Evolutionary conservation across 2,329 filamentous ascomycete genomes (phyloP).

Genomic region (Cladosporium sp.): DNA sequence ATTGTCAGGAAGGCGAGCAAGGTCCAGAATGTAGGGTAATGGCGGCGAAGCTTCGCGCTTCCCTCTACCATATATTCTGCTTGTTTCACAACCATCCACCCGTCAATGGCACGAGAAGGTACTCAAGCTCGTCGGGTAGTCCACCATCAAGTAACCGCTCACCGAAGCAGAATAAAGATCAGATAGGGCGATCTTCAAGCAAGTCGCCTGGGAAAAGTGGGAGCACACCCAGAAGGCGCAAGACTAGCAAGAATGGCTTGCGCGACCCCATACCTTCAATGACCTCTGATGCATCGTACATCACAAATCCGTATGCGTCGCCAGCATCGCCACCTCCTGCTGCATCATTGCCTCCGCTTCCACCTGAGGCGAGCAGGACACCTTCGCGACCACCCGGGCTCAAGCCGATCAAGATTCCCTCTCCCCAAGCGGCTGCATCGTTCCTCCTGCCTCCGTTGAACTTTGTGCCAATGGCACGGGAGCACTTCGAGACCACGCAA

Average conservation of each 20-base stretch:
- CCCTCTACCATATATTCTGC: conserved; percentile 95
- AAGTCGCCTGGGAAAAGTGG: conserved; percentile 23
- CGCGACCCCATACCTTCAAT: conserved; percentile 47
- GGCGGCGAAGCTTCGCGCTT: conserved; percentile 85
- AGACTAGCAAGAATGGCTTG: conserved; percentile 26
- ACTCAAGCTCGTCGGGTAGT: conserved; percentile 22
- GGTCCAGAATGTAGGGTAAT: conserved; percentile 78
- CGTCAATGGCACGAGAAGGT: conserved; percentile 54
- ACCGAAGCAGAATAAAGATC: conserved; percentile 15
- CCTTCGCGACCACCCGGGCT: conserved; percentile 41
- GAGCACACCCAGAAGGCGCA: conserved; percentile 17
- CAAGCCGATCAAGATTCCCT: conserved; percentile 25
- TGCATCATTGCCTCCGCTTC: conserved; percentile 24
- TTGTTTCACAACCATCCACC: conserved; percentile 89
- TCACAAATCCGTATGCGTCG: conserved; percentile 47
- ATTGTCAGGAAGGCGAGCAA: conserved; percentile 66
- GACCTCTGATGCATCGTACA: conserved; percentile 47
- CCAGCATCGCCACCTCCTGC: conserved; percentile 39
- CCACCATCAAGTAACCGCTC: conserved; percentile 23
- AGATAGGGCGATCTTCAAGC: conserved; percentile 17
- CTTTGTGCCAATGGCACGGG: conserved; percentile 76
- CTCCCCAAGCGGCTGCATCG: conserved; percentile 48
- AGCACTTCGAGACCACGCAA: conserved; percentile 75
- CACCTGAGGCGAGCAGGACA: conserved; percentile 25
- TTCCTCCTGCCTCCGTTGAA: conserved; percentile 77